phyloP scores from a whole-genome alignment of 225 moss, liverwort and hornwort species.

The Marchantia polymorpha region DNA sequence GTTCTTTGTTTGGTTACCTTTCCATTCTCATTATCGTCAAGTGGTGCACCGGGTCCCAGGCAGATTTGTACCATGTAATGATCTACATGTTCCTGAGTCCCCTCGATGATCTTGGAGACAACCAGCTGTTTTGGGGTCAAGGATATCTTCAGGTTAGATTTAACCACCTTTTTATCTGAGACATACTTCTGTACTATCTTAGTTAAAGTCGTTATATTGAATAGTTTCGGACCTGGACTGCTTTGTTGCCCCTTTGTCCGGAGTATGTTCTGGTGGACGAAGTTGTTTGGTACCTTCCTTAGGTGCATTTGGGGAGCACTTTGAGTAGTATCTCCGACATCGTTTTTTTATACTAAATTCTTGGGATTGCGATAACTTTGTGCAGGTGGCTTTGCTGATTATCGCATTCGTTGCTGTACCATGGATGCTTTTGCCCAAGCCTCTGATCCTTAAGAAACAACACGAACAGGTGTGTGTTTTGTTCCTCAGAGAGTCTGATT shows the following conservation, averaged over 20 bases:
- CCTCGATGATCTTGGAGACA: conserved; percentile 50
- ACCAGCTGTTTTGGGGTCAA: conserved; percentile 77
- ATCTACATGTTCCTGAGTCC: conserved; percentile 99
- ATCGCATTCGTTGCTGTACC: conserved; percentile 77
- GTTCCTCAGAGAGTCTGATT: neutral
- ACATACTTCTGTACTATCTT: no score
- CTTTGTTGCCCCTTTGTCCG: no score
- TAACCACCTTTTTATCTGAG: neutral
- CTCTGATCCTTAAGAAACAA: conserved; percentile 67
- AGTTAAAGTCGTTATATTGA: no score
- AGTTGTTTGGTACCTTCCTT: no score
- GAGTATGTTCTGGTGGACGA: no score
- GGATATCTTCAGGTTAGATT: conserved; percentile 54
- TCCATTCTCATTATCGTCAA: conserved; percentile 87
- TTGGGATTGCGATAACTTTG: no score
- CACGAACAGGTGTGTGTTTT: conserved; percentile 59
- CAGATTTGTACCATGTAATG: conserved; percentile 99
- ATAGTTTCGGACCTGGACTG: no score
- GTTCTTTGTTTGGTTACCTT: conserved; percentile 85
- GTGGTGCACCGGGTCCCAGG: conserved; percentile 89
- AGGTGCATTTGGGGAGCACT: no score
- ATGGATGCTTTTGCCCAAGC: conserved; percentile 95
- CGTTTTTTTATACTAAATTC: no score
- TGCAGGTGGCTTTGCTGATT: conserved; percentile 61
- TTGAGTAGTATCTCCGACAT: no score